phyloP scores from a whole-genome alignment of 306 rosid genomes.

The Cucumis cinereus region DNA sequence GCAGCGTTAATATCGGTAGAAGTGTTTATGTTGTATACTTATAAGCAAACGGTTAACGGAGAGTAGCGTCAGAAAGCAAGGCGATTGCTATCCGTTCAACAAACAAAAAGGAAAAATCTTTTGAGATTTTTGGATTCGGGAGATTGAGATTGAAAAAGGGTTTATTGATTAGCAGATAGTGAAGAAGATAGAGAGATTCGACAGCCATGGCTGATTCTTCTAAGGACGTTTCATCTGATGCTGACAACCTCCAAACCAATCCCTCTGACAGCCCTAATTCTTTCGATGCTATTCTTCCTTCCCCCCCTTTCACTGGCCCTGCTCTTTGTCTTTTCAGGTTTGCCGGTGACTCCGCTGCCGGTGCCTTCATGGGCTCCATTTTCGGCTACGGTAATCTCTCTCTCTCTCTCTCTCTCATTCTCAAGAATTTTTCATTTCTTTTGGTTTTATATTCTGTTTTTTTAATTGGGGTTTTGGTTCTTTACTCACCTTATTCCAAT shows the following conservation, averaged over 20 bases:
- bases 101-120: background rate
- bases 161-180: background rate
- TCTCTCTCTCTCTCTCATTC: background rate
- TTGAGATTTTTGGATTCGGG: background rate
- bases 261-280: slow-evolving; percentile 25
- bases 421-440: background rate
- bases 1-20: too few relatives aligned
- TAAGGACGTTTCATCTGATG: slow-evolving; percentile 20
- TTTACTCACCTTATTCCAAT: background rate
- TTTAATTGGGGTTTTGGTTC: background rate
- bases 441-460: background rate
- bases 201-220: slow-evolving; percentile 49
- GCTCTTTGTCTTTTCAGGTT: slow-evolving; percentile 65
- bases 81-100: background rate
- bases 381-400: slow-evolving; percentile 66
- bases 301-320: slow-evolving; percentile 23
- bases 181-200: background rate
- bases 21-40: too few relatives aligned
- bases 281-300: slow-evolving; percentile 32
- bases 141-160: background rate
- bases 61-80: background rate
- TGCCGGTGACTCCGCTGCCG: slow-evolving; percentile 64
- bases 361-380: slow-evolving; percentile 92
- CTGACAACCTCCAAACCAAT: slow-evolving; percentile 13
- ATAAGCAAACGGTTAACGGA: background rate